These are phyloP conservation scores for Lentinula boryana DNA, from an alignment of 768 basidiomycete species.

Conservation along the genomic window DNA sequence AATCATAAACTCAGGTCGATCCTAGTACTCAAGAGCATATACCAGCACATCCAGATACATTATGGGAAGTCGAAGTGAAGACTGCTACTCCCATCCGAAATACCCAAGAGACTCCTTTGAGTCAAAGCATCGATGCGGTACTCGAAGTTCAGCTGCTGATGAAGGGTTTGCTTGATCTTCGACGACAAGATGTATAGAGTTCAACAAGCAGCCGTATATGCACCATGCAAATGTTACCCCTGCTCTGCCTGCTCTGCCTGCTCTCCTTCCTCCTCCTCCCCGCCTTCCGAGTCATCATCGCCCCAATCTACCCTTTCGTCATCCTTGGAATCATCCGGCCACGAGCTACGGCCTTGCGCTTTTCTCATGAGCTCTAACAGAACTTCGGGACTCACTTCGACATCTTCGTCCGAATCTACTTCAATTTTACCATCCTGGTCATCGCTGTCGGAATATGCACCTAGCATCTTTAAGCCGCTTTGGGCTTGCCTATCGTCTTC, in stretches of 20 bases:
- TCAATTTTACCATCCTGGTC: slow-evolving; percentile 25
- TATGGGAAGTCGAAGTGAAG: slow-evolving; percentile 88
- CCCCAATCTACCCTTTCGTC: slow-evolving; percentile 14
- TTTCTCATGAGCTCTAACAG: slow-evolving; percentile 37
- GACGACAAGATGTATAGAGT: slow-evolving; percentile 59
- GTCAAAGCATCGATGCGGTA: slow-evolving; percentile 63
- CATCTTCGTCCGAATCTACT: slow-evolving; percentile 30
- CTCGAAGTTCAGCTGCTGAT: slow-evolving; percentile 78
- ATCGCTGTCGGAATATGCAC: slow-evolving; percentile 46
- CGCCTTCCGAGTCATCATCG: slow-evolving; percentile 25
- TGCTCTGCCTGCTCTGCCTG: neutral
- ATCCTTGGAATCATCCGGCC: slow-evolving; percentile 23
- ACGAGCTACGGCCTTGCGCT: slow-evolving; percentile 24
- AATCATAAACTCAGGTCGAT: slow-evolving; percentile 47
- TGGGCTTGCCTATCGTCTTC: slow-evolving; percentile 19
- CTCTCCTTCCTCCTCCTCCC: slow-evolving; percentile 13
- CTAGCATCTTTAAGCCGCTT: slow-evolving; percentile 35
- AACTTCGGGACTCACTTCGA: slow-evolving; percentile 31
- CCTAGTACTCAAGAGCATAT: slow-evolving; percentile 69
- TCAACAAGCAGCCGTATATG: neutral
- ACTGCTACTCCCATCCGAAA: slow-evolving; percentile 75
- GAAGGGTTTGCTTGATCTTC: slow-evolving; percentile 78
- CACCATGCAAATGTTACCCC: neutral
- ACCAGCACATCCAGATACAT: slow-evolving; percentile 71
- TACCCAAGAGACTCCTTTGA: slow-evolving; percentile 72